Evolutionary conservation across 2,329 filamentous ascomycete genomes (phyloP), one percentile per base, ranked within the genome.

Genomic region (Trichophyton benhamiae): DNA sequence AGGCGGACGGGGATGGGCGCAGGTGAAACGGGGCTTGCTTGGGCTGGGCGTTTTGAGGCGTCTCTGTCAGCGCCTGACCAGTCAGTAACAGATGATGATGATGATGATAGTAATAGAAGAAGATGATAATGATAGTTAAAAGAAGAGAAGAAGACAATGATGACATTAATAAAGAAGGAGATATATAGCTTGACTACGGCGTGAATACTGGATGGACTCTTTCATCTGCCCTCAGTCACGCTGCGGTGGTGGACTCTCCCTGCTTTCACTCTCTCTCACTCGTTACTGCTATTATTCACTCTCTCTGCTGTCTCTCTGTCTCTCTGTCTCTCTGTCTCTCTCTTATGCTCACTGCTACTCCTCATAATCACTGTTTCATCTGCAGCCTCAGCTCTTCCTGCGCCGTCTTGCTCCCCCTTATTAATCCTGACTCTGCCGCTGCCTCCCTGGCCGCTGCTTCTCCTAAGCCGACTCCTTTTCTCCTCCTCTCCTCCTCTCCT

Each of bases 1-100:
- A 30, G n/a, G 53, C 15, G 7, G 20, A 57, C 13, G 36, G 38
- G 15, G 41, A 44, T 42, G 38, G 9, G 42, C 33, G 30, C 9
- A 27, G 49, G 49, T 55, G 49, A 55, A 55, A 55, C 49, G 49
- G 49, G 49, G 49, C 27, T 27, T 55, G 49, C 49, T 36, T 55
- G 49, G 49, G 15, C 49, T 55, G 49, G 49, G 49, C 49, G 30
- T 55, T 36, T 22, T 55, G 49, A 55, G 49, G 49, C 49, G 49
- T 36, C 30, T 33, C 49, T 9, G 27, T 17, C 49, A 36, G 49
- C 49, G 33, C 33, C 33, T 6, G 49, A 25, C 36, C 49, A 55
- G 49, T 15, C 49, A n/a, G n/a, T n/a, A 6, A 8, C 49, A 13
- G 22, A 25, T 25, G 22, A 25, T 25, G 2, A 17, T n/a, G 25